A percentile compares a stretch with the other conserved stretches of the same genome.
Conservation (phyloP, 2,329 filamentous ascomycete species). For the Clarireedia monteithiana region DNA sequence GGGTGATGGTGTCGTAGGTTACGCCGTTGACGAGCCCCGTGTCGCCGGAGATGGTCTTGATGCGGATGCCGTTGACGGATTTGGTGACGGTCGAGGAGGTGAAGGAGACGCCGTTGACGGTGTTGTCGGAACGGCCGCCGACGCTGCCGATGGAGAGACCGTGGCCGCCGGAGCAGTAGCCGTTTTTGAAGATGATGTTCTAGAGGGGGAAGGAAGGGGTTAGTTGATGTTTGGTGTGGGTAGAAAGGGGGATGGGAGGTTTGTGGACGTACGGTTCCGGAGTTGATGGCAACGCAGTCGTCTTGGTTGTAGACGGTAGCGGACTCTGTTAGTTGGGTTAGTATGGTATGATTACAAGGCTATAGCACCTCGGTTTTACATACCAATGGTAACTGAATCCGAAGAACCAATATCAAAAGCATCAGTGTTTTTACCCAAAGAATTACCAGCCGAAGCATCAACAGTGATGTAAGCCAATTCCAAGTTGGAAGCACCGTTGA, state of each 20-base stretch:
- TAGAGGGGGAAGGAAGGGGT: too few relatives aligned
- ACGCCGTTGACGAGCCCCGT: conserved; percentile 37
- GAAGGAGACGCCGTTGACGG: conserved; percentile 45
- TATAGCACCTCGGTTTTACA: too few relatives aligned
- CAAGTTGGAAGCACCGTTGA: conserved; percentile 36
- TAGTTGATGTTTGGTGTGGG: too few relatives aligned
- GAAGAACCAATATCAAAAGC: conserved; percentile 44
- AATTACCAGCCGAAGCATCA: conserved; percentile 46
- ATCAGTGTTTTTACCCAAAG: conserved; percentile 44
- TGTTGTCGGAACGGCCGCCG: conserved; percentile 47
- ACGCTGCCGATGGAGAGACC: conserved; percentile 53
- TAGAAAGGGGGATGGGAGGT: too few relatives aligned
- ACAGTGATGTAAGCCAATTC: conserved; percentile 44
- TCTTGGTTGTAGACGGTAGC: conserved; percentile 50
- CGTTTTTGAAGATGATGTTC: conserved; percentile 23
- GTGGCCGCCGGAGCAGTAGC: conserved; percentile 26
- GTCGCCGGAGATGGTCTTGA: conserved; percentile 32
- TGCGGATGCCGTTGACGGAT: conserved; percentile 42
- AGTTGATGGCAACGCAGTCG: conserved; percentile 52
- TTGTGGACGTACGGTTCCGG: conserved; percentile 31
- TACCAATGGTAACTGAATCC: conserved; percentile 40
- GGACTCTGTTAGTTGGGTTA: conserved; percentile 9
- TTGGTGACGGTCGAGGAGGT: conserved; percentile 38
- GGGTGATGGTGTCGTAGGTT: conserved; percentile 44
- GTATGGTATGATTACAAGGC: too few relatives aligned